Base-by-base conservation (phyloP, 192 early-diverging fungal species). In the Fimicolochytrium jonesii region DNA sequence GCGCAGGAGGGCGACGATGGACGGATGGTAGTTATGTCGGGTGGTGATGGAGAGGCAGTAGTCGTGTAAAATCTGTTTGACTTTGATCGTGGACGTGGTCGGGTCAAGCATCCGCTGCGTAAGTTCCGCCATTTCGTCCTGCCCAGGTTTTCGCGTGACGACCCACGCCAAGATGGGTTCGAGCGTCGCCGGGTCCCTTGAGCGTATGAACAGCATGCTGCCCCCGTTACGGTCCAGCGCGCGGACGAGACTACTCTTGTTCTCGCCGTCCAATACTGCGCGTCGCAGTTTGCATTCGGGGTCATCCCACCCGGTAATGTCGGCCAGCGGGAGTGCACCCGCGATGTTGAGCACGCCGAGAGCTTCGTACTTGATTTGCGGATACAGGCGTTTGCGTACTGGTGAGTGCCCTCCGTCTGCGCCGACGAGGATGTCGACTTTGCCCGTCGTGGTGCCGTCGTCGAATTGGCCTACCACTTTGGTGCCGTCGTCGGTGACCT, bases 361-460 rank as follows among this genome's bases (percentile, higher is more conserved):
- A 3, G 2, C 3, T 47, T 59, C 18, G 43, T 20, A 37, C 25
- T 44, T 15, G 36, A 56, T 26, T 7, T 37, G 25, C 3, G 63
- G 52, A 47, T 25, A 33, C 23, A 33, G 63, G 23, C 25, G 37
- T 17, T 20, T 2, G 13, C 63, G 41, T 6, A 65, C 7, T 20
- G 17, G n/a, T 10, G 63, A 65, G 9, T 33, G 6, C 10, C 32
- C 25, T 11, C 63, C 63, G 53, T 65, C 63, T 6, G 63, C 63
- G 2, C 52, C 63, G 26, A 65, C 44, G 4, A 65, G 36, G 0
- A 65, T 4, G 43, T 65, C 63, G 18, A 33, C 57, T 22, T 22
- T 20, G n/a, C 13, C 53, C 15, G 39, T 65, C 11, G 1, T 20
- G 11, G 55, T 56, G 13, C 63, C 63, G 39, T 65, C 63, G 5